Evolutionary conservation across 1,284 basidiomycete genomes (phyloP).

Genomic region (Fistulinella staudtii): DNA sequence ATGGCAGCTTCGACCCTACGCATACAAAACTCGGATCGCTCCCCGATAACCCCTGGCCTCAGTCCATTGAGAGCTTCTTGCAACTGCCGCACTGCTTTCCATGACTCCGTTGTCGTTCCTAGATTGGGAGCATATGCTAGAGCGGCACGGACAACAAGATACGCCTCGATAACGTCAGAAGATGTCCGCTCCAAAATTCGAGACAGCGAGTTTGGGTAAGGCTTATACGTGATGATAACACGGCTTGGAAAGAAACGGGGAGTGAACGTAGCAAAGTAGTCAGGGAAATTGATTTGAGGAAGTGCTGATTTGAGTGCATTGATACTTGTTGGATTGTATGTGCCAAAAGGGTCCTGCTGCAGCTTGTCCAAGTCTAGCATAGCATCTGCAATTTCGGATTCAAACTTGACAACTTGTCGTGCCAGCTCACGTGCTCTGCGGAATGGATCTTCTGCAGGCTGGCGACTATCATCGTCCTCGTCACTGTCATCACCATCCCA

Average conservation of each 20-base stretch:
- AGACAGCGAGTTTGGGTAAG: constrained; percentile 69
- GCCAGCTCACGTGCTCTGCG: constrained; percentile 63
- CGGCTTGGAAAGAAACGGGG: constrained; percentile 72
- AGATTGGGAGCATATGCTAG: constrained; percentile 66
- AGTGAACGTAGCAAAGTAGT: constrained; percentile 83
- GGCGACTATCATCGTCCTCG: constrained; percentile 44
- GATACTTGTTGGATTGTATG: constrained; percentile 83
- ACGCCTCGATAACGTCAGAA: constrained; percentile 78
- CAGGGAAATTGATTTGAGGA: constrained; percentile 75
- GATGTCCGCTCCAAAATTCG: constrained; percentile 68
- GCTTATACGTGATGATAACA: constrained; percentile 83
- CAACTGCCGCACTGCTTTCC: constrained; percentile 69
- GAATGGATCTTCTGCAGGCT: constrained; percentile 32
- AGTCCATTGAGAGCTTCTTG: constrained; percentile 76
- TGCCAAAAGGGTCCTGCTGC: constrained; percentile 76
- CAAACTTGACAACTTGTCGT: constrained; percentile 74
- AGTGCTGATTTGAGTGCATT: constrained; percentile 69
- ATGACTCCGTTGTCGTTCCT: constrained; percentile 68
- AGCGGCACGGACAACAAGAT: constrained; percentile 74
- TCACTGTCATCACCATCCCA: constrained; percentile 63
- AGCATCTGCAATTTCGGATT: constrained; percentile 75
- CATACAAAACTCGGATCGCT: constrained; percentile 77
- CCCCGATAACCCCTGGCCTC: constrained; percentile 81
- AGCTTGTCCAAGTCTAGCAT: constrained; percentile 76
- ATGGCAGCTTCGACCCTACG: constrained; percentile 58